These are phyloP conservation scores for Bryoglossum gracile DNA, from an alignment of 495 filamentous ascomycete species.

Conservation along the genomic window DNA sequence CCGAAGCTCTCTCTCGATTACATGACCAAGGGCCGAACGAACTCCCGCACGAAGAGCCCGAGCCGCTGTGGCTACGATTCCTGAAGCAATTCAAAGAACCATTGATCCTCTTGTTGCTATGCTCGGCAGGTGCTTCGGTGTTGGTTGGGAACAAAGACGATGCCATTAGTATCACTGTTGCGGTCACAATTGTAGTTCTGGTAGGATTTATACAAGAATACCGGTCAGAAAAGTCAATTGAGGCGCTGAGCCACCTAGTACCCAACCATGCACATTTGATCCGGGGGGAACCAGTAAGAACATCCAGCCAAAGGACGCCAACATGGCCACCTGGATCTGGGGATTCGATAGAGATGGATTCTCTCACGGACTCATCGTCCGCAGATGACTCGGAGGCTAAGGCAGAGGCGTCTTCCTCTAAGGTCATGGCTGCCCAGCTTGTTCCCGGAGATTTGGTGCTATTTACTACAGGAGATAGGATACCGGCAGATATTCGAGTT, in stretches of 20 bases:
- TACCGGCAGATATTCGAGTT: conserved; percentile 93
- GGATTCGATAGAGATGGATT: conserved; percentile 23
- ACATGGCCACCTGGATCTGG: conserved; percentile 35
- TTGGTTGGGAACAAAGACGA: conserved; percentile 94
- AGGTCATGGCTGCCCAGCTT: conserved; percentile 76
- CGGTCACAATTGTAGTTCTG: conserved; percentile 92
- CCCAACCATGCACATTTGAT: conserved; percentile 92
- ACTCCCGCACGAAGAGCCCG: conserved; percentile 85
- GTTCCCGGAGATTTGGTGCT: conserved; percentile 89
- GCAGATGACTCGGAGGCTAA: conserved; percentile 35
- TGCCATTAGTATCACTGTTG: conserved; percentile 88
- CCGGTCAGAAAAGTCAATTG: conserved; percentile 92
- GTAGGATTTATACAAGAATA: conserved; percentile 98
- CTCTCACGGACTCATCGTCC: conserved; percentile 25
- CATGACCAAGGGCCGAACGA: conserved; percentile 85
- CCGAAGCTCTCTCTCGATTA: conserved; percentile 72
- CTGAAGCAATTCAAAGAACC: conserved; percentile 95
- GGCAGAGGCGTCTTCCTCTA: conserved; percentile 66
- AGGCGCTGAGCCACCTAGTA: conserved; percentile 87
- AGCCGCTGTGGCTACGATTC: conserved; percentile 91
- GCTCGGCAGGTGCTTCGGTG: conserved; percentile 81
- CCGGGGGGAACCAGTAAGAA: conserved; percentile 38
- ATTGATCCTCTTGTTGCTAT: conserved; percentile 79
- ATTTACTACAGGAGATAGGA: conserved; percentile 91
- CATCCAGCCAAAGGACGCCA: conserved; percentile 31